Evolutionary conservation across 2,329 filamentous ascomycete genomes (phyloP).

Genomic region (Alternaria viburni): DNA sequence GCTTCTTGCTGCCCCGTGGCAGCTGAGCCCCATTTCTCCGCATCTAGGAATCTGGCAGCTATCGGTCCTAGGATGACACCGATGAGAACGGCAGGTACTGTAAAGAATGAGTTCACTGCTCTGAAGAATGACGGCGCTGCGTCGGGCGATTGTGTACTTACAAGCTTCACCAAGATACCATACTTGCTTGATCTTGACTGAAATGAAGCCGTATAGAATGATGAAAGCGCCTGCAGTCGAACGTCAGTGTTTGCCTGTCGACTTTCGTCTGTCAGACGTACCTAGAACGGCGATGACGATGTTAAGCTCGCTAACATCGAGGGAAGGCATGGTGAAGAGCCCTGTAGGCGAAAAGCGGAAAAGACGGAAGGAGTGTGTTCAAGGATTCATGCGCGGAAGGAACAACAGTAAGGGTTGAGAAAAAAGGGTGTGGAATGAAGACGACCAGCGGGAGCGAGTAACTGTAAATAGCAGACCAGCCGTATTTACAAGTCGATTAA

Average conservation of each 20-base stretch:
- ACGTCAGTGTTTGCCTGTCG: not conserved
- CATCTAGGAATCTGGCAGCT: conserved; percentile 60
- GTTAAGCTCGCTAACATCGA: conserved; percentile 61
- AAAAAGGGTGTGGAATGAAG: not conserved
- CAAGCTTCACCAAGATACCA: conserved; percentile 63
- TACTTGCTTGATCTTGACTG: conserved; percentile 59
- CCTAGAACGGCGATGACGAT: conserved; percentile 57
- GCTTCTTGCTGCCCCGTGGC: conserved; percentile 43
- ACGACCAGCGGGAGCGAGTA: not conserved
- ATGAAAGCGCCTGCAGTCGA: conserved; percentile 53
- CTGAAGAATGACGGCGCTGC: not conserved
- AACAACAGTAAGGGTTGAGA: not conserved
- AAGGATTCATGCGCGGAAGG: not conserved
- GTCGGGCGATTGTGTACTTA: conserved; percentile 42
- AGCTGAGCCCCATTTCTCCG: conserved; percentile 48
- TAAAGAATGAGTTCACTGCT: not conserved
- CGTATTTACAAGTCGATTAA: conserved; percentile 9
- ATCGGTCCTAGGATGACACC: conserved; percentile 64
- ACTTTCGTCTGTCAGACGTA: conserved; percentile 24
- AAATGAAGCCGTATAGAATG: conserved; percentile 58
- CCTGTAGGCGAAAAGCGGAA: not conserved
- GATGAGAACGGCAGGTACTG: conserved; percentile 55
- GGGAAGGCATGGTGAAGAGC: conserved; percentile 51
- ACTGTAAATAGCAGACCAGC: conserved; percentile 10
- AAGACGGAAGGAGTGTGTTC: not conserved